Evolutionary conservation across 1,284 basidiomycete genomes (phyloP), one percentile per base, ranked within the genome.

Genomic region (Leccinum pallidistipes): DNA sequence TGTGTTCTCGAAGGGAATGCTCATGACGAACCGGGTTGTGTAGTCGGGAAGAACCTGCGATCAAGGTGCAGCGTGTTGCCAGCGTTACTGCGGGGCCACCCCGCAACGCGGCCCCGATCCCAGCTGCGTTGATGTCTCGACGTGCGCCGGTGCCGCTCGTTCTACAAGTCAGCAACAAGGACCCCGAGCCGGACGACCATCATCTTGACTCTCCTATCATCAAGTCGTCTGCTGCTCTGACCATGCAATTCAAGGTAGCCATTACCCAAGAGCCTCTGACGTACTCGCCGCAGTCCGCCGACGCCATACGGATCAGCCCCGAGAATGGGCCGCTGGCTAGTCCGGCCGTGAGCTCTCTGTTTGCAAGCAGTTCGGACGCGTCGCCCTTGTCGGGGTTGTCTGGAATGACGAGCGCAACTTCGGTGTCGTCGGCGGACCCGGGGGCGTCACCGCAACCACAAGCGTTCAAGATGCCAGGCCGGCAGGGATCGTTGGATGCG

Each of bases 31-130:
- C 54, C 4, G 14, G 24, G 7, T 47, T 2, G 18, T 52, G n/a
- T 32, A 73, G 73, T 59, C 64, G 55, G 4, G 71, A 76, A 58
- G 73, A 72, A 5, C 64, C 73, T n/a, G 56, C 47, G 31, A 64
- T 56, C 43, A 64, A 45, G 49, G 2, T 31, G 27, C 62, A 52
- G 21, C 51, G 31, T 5, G 27, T n/a, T n/a, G n/a, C 16, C 11
- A 7, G 36, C 9, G 40, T 7, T 10, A 45, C 21, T n/a, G 18
- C n/a, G 27, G 34, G 24, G 27, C 58, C 67, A 12, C 2, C 34
- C 1, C 65, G 60, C 50, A 63, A 64, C 0, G 10, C 38, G 56
- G 62, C 61, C 29, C 24, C 12, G 31, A 21, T 73, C 1, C 72
- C 72, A 2, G 32, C 69, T 40, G 50, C 69, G 5, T 51, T 76